Conservation (phyloP, 805 yeast species). For the Alloascoidea hylecoeti region DNA sequence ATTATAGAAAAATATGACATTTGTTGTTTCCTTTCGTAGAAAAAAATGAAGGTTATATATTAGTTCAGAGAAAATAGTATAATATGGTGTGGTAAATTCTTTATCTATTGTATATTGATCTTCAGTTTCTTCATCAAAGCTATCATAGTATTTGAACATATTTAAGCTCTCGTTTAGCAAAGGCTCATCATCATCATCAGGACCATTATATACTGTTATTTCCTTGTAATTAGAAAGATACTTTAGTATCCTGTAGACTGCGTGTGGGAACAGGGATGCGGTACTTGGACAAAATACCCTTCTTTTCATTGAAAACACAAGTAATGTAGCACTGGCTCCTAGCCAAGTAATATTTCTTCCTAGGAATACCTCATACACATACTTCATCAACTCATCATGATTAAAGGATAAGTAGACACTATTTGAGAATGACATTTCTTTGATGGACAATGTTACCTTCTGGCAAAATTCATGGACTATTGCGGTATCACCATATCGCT, state of each 20-base stretch:
- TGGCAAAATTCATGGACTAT: neutral
- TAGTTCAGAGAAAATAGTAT: neutral
- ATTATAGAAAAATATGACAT: neutral
- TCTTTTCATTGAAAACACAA: neutral
- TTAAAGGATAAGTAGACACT: neutral
- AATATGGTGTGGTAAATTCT: neutral
- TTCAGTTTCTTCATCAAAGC: neutral
- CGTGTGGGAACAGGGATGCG: too few species aligned
- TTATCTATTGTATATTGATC: too few species aligned
- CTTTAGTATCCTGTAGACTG: neutral
- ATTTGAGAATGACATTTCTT: neutral
- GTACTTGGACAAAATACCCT: too few species aligned
- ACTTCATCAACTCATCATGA: neutral
- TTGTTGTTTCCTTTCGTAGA: neutral
- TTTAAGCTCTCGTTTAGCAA: neutral
- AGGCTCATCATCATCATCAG: neutral
- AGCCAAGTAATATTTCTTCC: neutral
- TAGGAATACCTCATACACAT: neutral
- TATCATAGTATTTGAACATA: neutral
- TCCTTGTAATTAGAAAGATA: neutral
- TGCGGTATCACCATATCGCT: neutral
- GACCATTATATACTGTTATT: too few species aligned
- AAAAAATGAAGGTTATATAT: neutral
- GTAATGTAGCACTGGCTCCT: neutral
- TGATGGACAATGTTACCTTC: neutral